Evolutionary conservation across 257 asterid species (phyloP).

Genomic region (Salvia rosmarinus): DNA sequence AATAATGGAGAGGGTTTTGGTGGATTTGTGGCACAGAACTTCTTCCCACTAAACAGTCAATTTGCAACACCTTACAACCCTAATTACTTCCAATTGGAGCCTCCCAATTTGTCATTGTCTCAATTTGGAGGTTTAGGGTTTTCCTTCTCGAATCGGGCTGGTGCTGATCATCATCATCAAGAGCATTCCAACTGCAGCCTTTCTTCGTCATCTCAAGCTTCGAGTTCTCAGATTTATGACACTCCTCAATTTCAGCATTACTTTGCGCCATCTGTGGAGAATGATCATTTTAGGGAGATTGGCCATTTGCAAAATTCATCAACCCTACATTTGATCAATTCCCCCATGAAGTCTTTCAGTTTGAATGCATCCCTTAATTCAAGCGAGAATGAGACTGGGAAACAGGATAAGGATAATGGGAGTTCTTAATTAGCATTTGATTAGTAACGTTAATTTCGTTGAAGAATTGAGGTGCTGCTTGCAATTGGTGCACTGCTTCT

Average conservation of each 20-base stretch:
- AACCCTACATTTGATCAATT: conserved; percentile 51
- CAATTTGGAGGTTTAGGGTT: conserved; percentile 53
- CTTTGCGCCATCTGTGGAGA: conserved; percentile 37
- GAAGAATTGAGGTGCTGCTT: background rate
- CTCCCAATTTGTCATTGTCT: conserved; percentile 54
- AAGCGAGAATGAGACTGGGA: conserved; percentile 25
- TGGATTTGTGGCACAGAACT: conserved; percentile 38
- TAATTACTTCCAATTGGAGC: conserved; percentile 51
- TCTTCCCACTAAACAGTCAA: conserved; percentile 50
- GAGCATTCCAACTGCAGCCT: background rate
- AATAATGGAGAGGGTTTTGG: conserved; percentile 36
- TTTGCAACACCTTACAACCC: conserved; percentile 45
- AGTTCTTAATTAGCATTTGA: background rate
- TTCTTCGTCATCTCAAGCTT: conserved; percentile 25
- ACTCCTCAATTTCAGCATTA: conserved; percentile 39
- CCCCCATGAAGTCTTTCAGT: conserved; percentile 41
- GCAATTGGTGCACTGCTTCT: background rate
- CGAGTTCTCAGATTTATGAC: conserved; percentile 43
- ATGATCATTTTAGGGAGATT: conserved; percentile 41
- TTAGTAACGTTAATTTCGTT: too few relatives aligned
- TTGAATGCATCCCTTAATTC: conserved; percentile 29
- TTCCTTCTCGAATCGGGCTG: conserved; percentile 32
- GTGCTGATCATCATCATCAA: conserved; percentile 9
- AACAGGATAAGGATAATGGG: conserved; percentile 36
- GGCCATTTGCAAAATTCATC: conserved; percentile 49